Evolutionary conservation across 352 stramenopile species (phyloP), one percentile per base, ranked within the genome.

Genomic region (Globisporangium middletonii): DNA sequence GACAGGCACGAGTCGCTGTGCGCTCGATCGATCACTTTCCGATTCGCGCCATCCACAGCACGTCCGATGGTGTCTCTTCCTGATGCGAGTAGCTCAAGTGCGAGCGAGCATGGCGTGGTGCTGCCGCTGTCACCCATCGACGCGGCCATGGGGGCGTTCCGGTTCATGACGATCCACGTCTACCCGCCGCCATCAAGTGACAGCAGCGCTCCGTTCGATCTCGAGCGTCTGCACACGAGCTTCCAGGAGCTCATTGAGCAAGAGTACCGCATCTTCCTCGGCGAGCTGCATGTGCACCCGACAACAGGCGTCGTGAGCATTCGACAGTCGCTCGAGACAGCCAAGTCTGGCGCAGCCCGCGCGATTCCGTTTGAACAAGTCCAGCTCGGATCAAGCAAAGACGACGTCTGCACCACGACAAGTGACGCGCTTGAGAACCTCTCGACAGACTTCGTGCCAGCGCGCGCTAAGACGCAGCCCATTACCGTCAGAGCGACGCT

Each of bases 121-220:
- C 38, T 71, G 41, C 62, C 58, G 48, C 56, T 87, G 35, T 81
- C 79, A 11, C 70, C 68, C 46, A 72, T 86, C 60, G 76, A 89
- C 50, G 65, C 68, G 2, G 60, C 74, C 53, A 84, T 87, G 72
- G 61, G 57, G 33, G 57, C 44, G 28, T 73, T 83, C 47, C 62
- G 63, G 26, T 64, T 88, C 55, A 69, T 67, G 42, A 68, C 85
- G 12, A 53, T 88, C 57, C 85, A 82, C 66, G 64, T 88, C 19
- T 88, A 83, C 52, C 62, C 74, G 9, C 69, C 64, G n/a, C 53
- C 57, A 23, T 18, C 62, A 6, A 16, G 37, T 0, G 44, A 35
- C 6, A 8, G 50, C 16, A 23, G 23, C 23, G 16, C 11, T 12
- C 9, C 55, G 3, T 86, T 70, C 53, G 63, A 85, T 38, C 71